Conservation (phyloP, 305 asterid species). For the Fraxinus ornus region DNA sequence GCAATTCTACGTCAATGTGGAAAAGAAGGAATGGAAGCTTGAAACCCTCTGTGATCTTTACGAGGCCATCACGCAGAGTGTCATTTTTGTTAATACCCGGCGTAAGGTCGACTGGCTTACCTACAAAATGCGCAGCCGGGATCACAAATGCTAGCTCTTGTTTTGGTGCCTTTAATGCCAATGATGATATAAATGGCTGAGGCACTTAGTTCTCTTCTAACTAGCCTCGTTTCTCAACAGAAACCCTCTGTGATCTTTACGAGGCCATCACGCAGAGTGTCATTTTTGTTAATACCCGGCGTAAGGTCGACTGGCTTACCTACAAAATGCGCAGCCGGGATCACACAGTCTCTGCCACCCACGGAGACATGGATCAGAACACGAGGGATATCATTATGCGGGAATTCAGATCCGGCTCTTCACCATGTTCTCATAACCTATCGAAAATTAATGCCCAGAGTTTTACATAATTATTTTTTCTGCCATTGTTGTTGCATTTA, state of each 20-base stretch:
- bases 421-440: conserved; percentile 70
- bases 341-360: conserved; percentile 78
- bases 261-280: conserved; percentile 87
- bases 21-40: conserved; percentile 75
- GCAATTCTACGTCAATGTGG: conserved; percentile 69
- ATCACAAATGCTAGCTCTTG: conserved; percentile 32
- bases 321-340: conserved; percentile 79
- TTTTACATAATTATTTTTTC: no score
- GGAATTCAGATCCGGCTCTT: conserved; percentile 81
- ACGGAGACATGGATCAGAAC: conserved; percentile 88
- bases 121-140: conserved; percentile 73
- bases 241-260: conserved; percentile 75
- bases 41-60: conserved; percentile 81
- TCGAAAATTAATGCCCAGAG: no score
- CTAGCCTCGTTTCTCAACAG: conserved; percentile 1
- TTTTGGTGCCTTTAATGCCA: no score
- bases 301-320: conserved; percentile 83
- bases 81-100: conserved; percentile 79
- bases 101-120: conserved; percentile 90
- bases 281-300: conserved; percentile 80
- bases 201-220: no score
- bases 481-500: no score
- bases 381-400: conserved; percentile 85
- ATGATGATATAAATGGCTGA: no score
- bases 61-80: conserved; percentile 82